Conservation (phyloP, 2,329 filamentous ascomycete genomes). For the Sporothrix euskadiensis region DNA sequence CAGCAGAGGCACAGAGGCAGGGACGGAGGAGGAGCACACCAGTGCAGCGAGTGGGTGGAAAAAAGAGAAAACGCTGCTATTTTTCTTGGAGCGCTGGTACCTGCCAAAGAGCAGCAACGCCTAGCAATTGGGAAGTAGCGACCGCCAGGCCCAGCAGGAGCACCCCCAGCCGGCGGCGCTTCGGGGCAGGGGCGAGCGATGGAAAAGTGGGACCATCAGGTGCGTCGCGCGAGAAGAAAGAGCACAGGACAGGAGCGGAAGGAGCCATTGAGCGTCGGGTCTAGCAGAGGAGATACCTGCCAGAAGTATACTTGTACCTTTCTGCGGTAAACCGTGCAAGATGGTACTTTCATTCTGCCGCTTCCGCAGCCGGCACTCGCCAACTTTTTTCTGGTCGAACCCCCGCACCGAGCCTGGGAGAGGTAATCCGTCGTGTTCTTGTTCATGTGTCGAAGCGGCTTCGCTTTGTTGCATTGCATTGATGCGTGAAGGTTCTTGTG, state of each 20-base stretch:
- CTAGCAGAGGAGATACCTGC: background rate
- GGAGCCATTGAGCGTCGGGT: background rate
- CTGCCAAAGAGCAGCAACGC: background rate
- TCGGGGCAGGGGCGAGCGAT: constrained; percentile 30
- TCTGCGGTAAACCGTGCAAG: background rate
- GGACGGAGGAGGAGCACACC: constrained; percentile 17
- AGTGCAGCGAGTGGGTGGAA: constrained; percentile 7
- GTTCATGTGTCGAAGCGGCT: background rate
- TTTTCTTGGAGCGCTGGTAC: constrained; percentile 23
- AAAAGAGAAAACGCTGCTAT: constrained; percentile 9
- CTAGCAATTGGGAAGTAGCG: constrained; percentile 15
- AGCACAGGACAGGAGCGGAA: background rate
- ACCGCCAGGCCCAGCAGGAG: constrained; percentile 2
- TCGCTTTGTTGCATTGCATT: constrained; percentile 19
- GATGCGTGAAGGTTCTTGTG: background rate
- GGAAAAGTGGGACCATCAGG: constrained; percentile 21
- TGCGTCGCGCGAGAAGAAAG: constrained; percentile 22
- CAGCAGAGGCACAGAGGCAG: background rate
- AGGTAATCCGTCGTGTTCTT: background rate
- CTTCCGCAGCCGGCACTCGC: constrained; percentile 24
- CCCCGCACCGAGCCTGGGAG: constrained; percentile 13
- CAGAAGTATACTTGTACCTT: constrained; percentile 14
- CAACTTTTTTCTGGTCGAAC: constrained; percentile 4
- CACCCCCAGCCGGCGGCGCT: constrained; percentile 24
- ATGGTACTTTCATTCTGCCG: background rate